These are phyloP conservation scores for Takashimella koratensis DNA, from an alignment of 1,284 basidiomycete genomes.

Conservation along the genomic window DNA sequence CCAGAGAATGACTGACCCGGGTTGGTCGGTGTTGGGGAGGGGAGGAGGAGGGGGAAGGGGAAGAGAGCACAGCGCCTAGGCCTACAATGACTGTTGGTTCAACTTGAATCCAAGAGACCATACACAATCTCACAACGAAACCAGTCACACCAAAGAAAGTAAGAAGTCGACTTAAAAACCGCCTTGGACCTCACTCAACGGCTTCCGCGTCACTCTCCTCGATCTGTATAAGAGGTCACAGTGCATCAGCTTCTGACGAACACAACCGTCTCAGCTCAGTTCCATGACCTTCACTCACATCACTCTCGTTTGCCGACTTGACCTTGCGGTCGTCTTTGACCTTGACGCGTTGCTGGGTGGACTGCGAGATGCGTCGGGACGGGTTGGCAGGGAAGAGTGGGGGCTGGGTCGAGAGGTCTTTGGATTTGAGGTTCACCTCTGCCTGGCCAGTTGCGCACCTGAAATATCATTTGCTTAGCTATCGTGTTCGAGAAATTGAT, in stretches of 20 bases:
- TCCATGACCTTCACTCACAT: constrained; percentile 28
- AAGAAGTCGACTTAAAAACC: too few relatives aligned
- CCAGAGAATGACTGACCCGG: too few relatives aligned
- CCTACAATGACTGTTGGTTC: too few relatives aligned
- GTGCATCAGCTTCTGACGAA: background rate
- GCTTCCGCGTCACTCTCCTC: background rate
- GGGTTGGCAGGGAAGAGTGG: constrained; percentile 47
- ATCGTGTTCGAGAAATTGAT: too few relatives aligned
- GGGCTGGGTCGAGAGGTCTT: constrained; percentile 33
- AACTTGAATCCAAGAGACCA: too few relatives aligned
- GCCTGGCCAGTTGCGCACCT: background rate
- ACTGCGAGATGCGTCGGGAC: constrained; percentile 36
- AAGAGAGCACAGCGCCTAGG: too few relatives aligned
- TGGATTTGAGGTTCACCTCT: constrained; percentile 10
- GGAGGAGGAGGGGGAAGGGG: too few relatives aligned
- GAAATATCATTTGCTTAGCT: too few relatives aligned
- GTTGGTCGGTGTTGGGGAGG: too few relatives aligned
- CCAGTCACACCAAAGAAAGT: too few relatives aligned
- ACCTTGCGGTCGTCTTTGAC: constrained; percentile 17
- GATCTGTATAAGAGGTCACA: background rate
- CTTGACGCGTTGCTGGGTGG: background rate
- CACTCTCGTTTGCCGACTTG: constrained; percentile 44
- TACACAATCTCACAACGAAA: too few relatives aligned
- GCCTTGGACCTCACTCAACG: too few relatives aligned
- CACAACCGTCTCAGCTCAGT: background rate